Conservation (phyloP, 1,284 basidiomycete species). For the Cerrena zonata region DNA sequence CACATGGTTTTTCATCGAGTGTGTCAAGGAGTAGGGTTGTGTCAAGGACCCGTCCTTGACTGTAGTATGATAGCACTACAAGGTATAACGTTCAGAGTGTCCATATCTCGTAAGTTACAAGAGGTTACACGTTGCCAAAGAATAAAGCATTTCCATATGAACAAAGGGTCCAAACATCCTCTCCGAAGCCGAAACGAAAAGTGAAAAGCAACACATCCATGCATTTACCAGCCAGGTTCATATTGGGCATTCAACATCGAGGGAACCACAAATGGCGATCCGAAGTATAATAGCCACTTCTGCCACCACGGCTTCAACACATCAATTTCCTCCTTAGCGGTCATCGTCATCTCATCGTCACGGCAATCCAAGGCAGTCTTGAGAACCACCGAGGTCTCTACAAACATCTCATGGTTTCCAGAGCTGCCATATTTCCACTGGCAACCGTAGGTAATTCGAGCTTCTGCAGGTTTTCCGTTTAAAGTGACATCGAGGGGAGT, state of each 20-base stretch:
- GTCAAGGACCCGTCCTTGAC: too few relatives aligned
- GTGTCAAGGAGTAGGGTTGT: too few relatives aligned
- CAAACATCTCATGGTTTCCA: neutral
- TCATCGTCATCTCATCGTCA: neutral
- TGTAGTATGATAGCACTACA: too few relatives aligned
- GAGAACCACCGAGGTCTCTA: neutral
- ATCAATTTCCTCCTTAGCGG: neutral
- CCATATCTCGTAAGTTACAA: too few relatives aligned
- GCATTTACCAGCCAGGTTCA: too few relatives aligned
- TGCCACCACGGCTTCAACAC: neutral
- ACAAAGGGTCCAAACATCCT: too few relatives aligned
- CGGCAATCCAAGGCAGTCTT: neutral
- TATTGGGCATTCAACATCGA: neutral
- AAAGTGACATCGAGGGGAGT: neutral
- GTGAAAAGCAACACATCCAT: too few relatives aligned
- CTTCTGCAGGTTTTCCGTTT: neutral
- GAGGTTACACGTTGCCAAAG: too few relatives aligned
- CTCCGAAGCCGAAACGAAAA: too few relatives aligned
- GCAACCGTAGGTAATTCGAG: neutral
- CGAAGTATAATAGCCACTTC: neutral
- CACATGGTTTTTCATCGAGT: too few relatives aligned
- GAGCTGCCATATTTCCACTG: neutral
- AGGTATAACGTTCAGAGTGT: too few relatives aligned
- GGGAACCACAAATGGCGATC: neutral
- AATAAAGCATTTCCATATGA: too few relatives aligned